phyloP scores from a whole-genome alignment of 2,329 filamentous ascomycete species.

The Trichoderma arundinaceum region DNA sequence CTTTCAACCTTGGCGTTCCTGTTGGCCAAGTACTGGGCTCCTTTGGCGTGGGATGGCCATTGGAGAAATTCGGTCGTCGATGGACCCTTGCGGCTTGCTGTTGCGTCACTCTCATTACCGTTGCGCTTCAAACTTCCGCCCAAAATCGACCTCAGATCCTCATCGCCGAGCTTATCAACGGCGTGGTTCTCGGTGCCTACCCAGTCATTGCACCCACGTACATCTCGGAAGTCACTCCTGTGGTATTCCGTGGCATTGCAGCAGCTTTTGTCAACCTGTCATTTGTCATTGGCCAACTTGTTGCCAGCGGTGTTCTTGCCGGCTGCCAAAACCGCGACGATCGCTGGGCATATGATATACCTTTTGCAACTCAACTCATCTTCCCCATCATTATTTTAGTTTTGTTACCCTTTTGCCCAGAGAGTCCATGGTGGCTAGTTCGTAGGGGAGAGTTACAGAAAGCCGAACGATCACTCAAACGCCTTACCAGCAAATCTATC shows the following conservation, averaged over 20 bases:
- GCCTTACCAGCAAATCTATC: too few species aligned
- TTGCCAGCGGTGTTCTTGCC: constrained; percentile 44
- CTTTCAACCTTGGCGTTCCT: too few species aligned
- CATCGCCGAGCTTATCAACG: too few species aligned
- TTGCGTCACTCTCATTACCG: too few species aligned
- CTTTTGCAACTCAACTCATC: constrained; percentile 47
- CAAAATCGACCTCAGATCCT: too few species aligned
- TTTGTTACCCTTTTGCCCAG: constrained; percentile 40
- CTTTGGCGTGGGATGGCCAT: too few species aligned
- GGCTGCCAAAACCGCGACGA: constrained; percentile 39
- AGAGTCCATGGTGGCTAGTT: constrained; percentile 43
- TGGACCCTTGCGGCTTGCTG: too few species aligned
- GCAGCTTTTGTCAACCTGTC: constrained; percentile 48
- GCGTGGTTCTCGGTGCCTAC: too few species aligned
- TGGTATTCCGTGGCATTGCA: constrained; percentile 35
- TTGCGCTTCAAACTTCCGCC: too few species aligned
- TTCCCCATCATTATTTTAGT: constrained; percentile 41
- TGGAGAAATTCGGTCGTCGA: too few species aligned
- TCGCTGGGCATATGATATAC: constrained; percentile 46
- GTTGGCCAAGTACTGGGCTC: too few species aligned
- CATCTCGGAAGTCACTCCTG: constrained; percentile 33
- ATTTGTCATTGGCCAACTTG: constrained; percentile 46
- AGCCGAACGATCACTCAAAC: constrained; percentile 55
- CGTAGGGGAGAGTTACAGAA: constrained; percentile 54
- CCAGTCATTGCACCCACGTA: constrained; percentile 32